These are phyloP conservation scores for Coriolopsis trogii DNA, from an alignment of 1,284 basidiomycete species.

Conservation along the genomic window DNA sequence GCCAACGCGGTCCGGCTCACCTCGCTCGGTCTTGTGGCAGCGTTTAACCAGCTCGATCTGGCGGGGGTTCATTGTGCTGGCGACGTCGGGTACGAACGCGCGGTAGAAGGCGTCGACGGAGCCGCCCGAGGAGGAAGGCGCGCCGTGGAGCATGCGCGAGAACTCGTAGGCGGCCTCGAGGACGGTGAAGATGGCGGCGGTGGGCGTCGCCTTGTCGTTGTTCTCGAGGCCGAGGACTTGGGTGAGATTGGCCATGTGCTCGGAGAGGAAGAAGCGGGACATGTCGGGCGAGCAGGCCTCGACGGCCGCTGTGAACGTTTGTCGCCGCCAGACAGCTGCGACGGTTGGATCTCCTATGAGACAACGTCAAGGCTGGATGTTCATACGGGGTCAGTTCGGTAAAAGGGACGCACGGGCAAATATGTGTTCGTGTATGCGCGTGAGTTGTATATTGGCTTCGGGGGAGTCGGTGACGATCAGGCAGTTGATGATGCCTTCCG, in stretches of 20 bases:
- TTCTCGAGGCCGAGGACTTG: slow-evolving; percentile 42
- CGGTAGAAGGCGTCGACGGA: slow-evolving; percentile 74
- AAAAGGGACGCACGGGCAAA: slow-evolving; percentile 62
- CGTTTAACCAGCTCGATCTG: slow-evolving; percentile 81
- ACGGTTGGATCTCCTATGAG: slow-evolving; percentile 74
- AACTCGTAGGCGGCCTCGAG: slow-evolving; percentile 74
- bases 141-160: slow-evolving; percentile 80
- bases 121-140: slow-evolving; percentile 55
- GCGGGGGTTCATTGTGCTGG: slow-evolving; percentile 62
- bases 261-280: slow-evolving; percentile 62
- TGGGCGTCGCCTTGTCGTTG: slow-evolving; percentile 33
- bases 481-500: slow-evolving; percentile 80
- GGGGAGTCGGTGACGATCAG: slow-evolving; percentile 75
- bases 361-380: background rate
- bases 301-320: slow-evolving; percentile 82
- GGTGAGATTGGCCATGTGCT: slow-evolving; percentile 66
- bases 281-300: slow-evolving; percentile 72
- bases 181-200: slow-evolving; percentile 50
- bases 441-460: slow-evolving; percentile 79
- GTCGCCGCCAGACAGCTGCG: slow-evolving; percentile 81
- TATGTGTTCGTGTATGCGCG: slow-evolving; percentile 81
- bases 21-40: slow-evolving; percentile 71
- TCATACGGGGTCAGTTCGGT: background rate
- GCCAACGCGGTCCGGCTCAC: slow-evolving; percentile 72
- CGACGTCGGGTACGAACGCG: slow-evolving; percentile 79